Conservation (phyloP, 148 eudicot genomes). For the Dianthus caryophyllus region DNA sequence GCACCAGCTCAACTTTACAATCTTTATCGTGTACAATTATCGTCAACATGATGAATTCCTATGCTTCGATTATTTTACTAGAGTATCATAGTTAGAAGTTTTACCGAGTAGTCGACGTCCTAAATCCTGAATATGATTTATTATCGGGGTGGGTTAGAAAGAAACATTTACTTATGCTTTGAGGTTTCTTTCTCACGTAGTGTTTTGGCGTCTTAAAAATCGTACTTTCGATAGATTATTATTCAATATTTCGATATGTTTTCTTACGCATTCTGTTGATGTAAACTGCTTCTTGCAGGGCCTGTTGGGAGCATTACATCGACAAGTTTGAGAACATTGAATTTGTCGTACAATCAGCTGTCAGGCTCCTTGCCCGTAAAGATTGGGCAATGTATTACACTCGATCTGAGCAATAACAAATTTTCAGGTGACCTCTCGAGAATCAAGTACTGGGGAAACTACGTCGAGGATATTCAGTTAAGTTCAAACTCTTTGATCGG, state of each 20-base stretch:
- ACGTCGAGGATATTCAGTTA: slow-evolving; percentile 47
- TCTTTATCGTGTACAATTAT: not conserved
- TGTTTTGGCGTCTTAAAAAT: not conserved
- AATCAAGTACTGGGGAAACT: slow-evolving; percentile 51
- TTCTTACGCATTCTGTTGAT: slow-evolving; percentile 3
- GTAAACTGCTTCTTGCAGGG: slow-evolving; percentile 39
- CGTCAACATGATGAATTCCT: not conserved
- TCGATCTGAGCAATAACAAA: slow-evolving; percentile 61
- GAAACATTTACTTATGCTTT: too few species aligned
- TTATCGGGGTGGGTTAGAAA: too few species aligned
- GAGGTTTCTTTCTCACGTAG: too few species aligned
- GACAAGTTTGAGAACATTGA: slow-evolving; percentile 41
- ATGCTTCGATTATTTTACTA: not conserved
- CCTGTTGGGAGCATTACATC: slow-evolving; percentile 51
- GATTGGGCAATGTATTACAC: slow-evolving; percentile 44
- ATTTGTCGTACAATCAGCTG: slow-evolving; percentile 63
- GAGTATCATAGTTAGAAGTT: not conserved
- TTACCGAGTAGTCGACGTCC: not conserved
- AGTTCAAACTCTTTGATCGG: slow-evolving; percentile 56
- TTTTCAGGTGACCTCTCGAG: slow-evolving; percentile 53
- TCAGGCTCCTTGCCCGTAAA: slow-evolving; percentile 56
- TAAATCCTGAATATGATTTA: not conserved
- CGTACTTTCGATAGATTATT: slow-evolving; percentile 1
- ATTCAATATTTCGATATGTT: not conserved
- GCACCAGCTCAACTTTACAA: not conserved